Evolutionary conservation across 2,329 filamentous ascomycete genomes (phyloP).

Genomic region (Neophaeococcomyces aloes): DNA sequence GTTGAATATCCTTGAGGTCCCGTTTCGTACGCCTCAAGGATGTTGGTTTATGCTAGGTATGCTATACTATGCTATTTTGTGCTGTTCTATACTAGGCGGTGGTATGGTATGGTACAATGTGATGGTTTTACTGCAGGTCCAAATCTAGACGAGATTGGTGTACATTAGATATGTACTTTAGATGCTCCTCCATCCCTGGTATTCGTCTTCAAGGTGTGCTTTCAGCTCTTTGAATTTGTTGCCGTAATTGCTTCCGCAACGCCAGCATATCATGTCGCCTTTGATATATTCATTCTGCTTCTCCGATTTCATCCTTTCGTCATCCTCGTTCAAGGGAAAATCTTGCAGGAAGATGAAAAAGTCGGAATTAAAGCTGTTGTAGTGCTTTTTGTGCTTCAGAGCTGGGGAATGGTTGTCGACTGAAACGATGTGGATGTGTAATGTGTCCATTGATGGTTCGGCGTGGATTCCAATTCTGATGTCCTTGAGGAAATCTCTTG

Average conservation of each 20-base stretch:
- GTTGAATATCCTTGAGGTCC: too few relatives aligned
- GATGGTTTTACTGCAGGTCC: background rate
- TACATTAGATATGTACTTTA: background rate
- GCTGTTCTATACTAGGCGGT: too few relatives aligned
- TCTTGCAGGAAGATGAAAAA: conserved; percentile 73
- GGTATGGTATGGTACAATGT: background rate
- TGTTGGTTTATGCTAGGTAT: too few relatives aligned
- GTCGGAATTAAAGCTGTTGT: conserved; percentile 77
- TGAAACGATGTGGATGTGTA: conserved; percentile 82
- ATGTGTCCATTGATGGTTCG: conserved; percentile 78
- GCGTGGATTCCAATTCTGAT: conserved; percentile 74
- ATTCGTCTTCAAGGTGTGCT: conserved; percentile 63
- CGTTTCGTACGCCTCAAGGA: too few relatives aligned
- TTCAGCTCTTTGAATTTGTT: conserved; percentile 66
- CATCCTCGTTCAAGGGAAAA: conserved; percentile 61
- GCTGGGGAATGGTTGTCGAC: conserved; percentile 63
- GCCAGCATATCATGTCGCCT: conserved; percentile 69
- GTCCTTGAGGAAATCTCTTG: conserved; percentile 64
- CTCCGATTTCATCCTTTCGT: conserved; percentile 50
- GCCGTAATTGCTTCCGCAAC: conserved; percentile 63
- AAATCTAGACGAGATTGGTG: too few relatives aligned
- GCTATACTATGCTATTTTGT: too few relatives aligned
- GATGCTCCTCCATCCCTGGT: conserved; percentile 54
- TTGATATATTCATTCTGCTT: conserved; percentile 46
- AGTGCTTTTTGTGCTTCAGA: conserved; percentile 75